A percentile compares a stretch with the other conserved stretches of the same genome.
Evolutionary conservation across 345 rosid species (phyloP).

Genomic region (Heritiera littoralis): DNA sequence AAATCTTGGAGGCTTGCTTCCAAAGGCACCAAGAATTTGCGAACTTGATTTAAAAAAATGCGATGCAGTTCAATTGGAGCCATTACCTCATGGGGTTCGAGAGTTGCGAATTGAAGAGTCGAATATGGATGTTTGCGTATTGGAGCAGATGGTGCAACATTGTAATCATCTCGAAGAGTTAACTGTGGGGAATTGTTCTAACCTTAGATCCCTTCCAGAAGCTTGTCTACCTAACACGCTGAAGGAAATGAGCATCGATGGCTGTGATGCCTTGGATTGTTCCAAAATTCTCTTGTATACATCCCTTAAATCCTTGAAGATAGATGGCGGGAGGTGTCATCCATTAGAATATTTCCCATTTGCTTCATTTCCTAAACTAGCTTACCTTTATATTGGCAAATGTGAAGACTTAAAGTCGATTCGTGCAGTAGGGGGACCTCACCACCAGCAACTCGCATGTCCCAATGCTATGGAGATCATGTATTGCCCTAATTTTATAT

Average conservation of each 20-base stretch:
- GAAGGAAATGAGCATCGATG: neutral
- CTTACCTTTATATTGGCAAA: too few species aligned
- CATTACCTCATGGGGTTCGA: neutral
- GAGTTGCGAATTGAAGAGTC: neutral
- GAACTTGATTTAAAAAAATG: neutral
- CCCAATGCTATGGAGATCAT: neutral
- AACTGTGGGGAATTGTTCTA: fast-evolving
- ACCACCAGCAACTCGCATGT: neutral
- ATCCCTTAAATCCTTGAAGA: conserved; percentile 1
- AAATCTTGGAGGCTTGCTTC: neutral
- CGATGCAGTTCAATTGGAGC: neutral
- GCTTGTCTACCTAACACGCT: neutral
- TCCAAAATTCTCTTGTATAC: conserved; percentile 6
- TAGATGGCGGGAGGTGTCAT: neutral
- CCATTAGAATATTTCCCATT: neutral
- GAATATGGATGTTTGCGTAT: neutral
- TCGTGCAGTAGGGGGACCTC: neutral
- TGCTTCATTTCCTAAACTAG: conserved; percentile 7
- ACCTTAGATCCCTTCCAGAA: neutral
- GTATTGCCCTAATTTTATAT: neutral
- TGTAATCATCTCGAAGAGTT: neutral
- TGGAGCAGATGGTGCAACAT: neutral
- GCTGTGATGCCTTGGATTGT: neutral
- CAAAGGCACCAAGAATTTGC: neutral
- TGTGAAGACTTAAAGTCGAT: neutral